phyloP scores from a whole-genome alignment of 805 yeast species.

The Candida taoyuanica region DNA sequence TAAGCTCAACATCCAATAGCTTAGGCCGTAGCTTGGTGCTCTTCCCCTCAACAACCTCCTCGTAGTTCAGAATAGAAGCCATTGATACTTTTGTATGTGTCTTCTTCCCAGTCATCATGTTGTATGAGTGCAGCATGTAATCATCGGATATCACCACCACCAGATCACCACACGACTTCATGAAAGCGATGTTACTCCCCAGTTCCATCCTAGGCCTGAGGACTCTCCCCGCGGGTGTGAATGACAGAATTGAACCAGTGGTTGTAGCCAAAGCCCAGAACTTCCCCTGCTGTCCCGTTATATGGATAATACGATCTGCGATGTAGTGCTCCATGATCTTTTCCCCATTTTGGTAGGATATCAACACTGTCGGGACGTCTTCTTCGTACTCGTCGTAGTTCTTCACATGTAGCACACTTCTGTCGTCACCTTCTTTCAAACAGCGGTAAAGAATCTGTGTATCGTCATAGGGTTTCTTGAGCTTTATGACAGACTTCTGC shows the following conservation, averaged over 20 bases:
- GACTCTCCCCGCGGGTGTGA: conserved; percentile 42
- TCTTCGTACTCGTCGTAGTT: conserved; percentile 29
- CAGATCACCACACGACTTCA: conserved; percentile 31
- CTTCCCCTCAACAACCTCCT: conserved; percentile 19
- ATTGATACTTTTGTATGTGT: conserved; percentile 43
- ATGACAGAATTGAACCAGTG: conserved; percentile 47
- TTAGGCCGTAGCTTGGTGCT: conserved; percentile 21
- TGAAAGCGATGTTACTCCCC: conserved; percentile 41
- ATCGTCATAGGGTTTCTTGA: conserved; percentile 15
- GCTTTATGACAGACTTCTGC: conserved; percentile 19
- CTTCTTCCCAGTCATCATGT: conserved; percentile 32
- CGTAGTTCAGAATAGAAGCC: conserved; percentile 47
- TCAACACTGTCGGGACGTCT: conserved; percentile 34
- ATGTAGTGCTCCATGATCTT: conserved; percentile 38
- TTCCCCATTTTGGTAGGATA: conserved; percentile 33
- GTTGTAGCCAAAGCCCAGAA: conserved; percentile 56
- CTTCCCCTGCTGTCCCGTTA: conserved; percentile 36
- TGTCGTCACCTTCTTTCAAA: background rate
- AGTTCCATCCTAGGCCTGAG: conserved; percentile 47
- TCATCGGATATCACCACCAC: conserved; percentile 44
- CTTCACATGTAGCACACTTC: conserved; percentile 29
- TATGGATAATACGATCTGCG: conserved; percentile 34
- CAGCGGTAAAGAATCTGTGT: conserved; percentile 12
- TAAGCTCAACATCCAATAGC: conserved; percentile 32
- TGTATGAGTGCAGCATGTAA: conserved; percentile 51